Evolutionary conservation across 106 monocot species (phyloP).

Genomic region (Dendrobium huoshanense): DNA sequence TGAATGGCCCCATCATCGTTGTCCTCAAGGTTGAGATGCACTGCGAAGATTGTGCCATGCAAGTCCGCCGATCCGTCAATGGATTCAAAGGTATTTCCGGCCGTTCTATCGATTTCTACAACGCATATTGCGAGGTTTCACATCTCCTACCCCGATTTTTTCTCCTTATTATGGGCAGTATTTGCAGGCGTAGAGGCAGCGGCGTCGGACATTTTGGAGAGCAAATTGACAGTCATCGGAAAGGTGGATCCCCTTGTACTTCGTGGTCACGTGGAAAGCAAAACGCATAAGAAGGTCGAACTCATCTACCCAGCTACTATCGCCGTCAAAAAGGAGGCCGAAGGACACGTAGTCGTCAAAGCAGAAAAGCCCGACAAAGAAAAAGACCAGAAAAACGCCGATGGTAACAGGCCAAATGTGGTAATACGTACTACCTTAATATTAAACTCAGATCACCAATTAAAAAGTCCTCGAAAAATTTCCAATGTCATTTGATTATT

Average conservation of each 20-base stretch:
- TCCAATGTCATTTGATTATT: neutral
- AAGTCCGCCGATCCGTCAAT: conserved; percentile 31
- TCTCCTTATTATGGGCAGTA: neutral
- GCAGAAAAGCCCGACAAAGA: conserved; percentile 1
- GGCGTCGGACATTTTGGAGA: conserved; percentile 22
- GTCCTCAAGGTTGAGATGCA: conserved; percentile 57
- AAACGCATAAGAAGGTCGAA: conserved; percentile 41
- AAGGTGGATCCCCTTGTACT: conserved; percentile 52
- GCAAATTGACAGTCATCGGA: conserved; percentile 46
- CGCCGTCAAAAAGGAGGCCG: conserved; percentile 12
- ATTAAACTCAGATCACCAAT: neutral
- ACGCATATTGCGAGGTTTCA: too few relatives aligned
- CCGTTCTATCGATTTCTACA: too few relatives aligned
- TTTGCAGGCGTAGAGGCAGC: conserved; percentile 28
- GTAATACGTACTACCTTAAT: neutral
- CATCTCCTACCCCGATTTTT: too few relatives aligned
- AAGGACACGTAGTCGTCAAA: neutral
- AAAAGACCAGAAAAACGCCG: conserved; percentile 22
- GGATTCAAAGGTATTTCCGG: conserved; percentile 35
- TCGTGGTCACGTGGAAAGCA: conserved; percentile 30
- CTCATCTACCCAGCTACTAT: conserved; percentile 31
- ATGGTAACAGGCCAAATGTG: conserved; percentile 22
- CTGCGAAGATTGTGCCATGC: conserved; percentile 51
- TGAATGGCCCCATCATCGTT: conserved; percentile 12
- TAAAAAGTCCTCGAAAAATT: neutral